Base-by-base conservation (phyloP, 2,329 filamentous ascomycete genomes). In the Ceratocystis huliohia region DNA sequence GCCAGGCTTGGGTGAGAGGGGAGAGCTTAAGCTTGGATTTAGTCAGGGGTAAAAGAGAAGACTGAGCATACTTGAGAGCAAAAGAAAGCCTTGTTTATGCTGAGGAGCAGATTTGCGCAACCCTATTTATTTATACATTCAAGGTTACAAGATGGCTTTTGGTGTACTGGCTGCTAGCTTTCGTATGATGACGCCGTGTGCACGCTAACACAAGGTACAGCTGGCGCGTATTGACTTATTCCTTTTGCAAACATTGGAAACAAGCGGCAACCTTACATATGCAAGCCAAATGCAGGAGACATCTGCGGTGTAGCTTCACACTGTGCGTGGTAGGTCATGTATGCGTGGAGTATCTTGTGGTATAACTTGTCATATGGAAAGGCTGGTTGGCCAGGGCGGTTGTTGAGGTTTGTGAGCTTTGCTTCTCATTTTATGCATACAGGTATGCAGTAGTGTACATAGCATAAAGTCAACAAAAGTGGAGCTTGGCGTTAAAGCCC, bases 11-110 rank as follows among this genome's bases (percentile, higher is more conserved):
- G 33, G 28, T 8, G 22, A 33, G 25, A 59, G 50, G 20, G 25
- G 20, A 56, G 50, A 33, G 56, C 10, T 41, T 59, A 8, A 59
- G 56, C 8, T 59, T 22, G 56, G 56, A 30, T 30, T 59, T 33
- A 59, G 56, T 59, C 56, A 59, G 56, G 56, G 56, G 56, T 37
- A 59, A 53, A 28, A 15, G n/a, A 53, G 48, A 22, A 53, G 20
- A 53, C 6, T 20, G 17, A 48, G 46, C 17, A 48, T n/a, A 17
- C 20, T 48, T 53, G 8, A 48, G 17, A 50, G 25, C 56, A 30
- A 22, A 22, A 7, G 25, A 22, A 28, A 56, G 50, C 20, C 25
- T 30, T 56, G 46, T 48, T 48, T 48, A 22, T 48, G 46, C 46
- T 48, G 17, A 20, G 20, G 46, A 25, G 8, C 48, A 53, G 8